Evolutionary conservation across 1,139 yeast genomes (phyloP).

Genomic region (Hemisphaericaspora subhashii): DNA sequence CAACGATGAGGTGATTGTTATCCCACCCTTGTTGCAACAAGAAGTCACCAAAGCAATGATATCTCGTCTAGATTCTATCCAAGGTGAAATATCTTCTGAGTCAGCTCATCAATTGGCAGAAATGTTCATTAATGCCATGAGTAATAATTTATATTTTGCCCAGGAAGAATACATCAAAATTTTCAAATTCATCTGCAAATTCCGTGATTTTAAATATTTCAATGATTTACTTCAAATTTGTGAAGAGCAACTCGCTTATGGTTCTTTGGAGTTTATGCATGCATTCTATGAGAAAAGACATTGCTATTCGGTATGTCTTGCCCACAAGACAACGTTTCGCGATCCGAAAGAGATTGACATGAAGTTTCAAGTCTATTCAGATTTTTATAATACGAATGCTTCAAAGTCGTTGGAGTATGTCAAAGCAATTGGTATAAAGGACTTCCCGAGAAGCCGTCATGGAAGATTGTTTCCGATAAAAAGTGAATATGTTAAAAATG

Average conservation of each 20-base stretch:
- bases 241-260: constrained; percentile 32
- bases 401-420: constrained; percentile 10
- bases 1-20: background rate
- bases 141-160: background rate
- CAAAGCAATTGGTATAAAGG: constrained; percentile 1
- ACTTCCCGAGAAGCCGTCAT: constrained; percentile 9
- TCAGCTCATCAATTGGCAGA: background rate
- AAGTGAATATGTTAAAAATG: constrained; percentile 6
- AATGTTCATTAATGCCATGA: background rate
- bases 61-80: background rate
- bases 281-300: constrained; percentile 10
- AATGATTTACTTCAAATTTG: constrained; percentile 22
- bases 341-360: constrained; percentile 13
- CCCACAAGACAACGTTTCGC: constrained; percentile 4
- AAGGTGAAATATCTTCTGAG: background rate
- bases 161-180: constrained; percentile 8
- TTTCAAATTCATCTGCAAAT: constrained; percentile 16
- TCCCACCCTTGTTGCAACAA: constrained; percentile 2
- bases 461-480: constrained; percentile 11
- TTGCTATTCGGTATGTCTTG: constrained; percentile 13
- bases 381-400: constrained; percentile 30
- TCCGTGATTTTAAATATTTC: constrained; percentile 14
- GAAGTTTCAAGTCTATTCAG: constrained; percentile 26
- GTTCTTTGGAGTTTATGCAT: constrained; percentile 22
- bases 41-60: background rate